Evolutionary conservation across 2,329 filamentous ascomycete species (phyloP).

Genomic region (Calonectria pseudoreteaudii): DNA sequence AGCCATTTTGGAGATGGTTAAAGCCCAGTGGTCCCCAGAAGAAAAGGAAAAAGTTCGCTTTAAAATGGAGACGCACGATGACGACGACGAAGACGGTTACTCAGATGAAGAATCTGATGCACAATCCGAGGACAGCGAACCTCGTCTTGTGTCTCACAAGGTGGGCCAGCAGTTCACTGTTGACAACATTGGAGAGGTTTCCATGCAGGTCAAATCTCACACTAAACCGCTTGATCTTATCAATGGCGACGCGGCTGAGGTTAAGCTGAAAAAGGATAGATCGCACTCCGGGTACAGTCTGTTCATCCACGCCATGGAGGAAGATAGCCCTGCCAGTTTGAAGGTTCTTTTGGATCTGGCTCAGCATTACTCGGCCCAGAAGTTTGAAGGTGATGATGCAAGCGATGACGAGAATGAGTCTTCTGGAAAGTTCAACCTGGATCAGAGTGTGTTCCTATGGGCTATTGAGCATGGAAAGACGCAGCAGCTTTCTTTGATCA

Average conservation of each 20-base stretch:
- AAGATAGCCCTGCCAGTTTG: conserved; percentile 66
- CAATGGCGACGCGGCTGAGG: conserved; percentile 49
- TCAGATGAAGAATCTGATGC: conserved; percentile 53
- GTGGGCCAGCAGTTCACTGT: conserved; percentile 79
- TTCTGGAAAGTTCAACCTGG: conserved; percentile 52
- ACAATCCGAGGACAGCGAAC: conserved; percentile 50
- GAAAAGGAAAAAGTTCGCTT: conserved; percentile 65
- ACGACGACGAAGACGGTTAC: conserved; percentile 49
- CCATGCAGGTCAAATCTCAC: conserved; percentile 75
- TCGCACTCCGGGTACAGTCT: conserved; percentile 36
- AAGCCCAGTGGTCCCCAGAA: conserved; percentile 73
- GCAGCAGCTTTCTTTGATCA: conserved; percentile 71
- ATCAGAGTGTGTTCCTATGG: conserved; percentile 53
- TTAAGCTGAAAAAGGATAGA: conserved; percentile 45
- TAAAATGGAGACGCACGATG: conserved; percentile 53
- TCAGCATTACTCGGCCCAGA: conserved; percentile 56
- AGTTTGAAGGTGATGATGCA: conserved; percentile 48
- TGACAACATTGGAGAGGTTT: conserved; percentile 78
- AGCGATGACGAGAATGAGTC: conserved; percentile 48
- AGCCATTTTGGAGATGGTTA: conserved; percentile 76
- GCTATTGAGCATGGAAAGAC: conserved; percentile 63
- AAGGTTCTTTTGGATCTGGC: conserved; percentile 68
- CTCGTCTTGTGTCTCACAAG: conserved; percentile 63
- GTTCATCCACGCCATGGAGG: conserved; percentile 60
- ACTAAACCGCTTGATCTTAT: conserved; percentile 68